Evolutionary conservation across 1,284 basidiomycete species (phyloP).

Genomic region (Irpex sp.): DNA sequence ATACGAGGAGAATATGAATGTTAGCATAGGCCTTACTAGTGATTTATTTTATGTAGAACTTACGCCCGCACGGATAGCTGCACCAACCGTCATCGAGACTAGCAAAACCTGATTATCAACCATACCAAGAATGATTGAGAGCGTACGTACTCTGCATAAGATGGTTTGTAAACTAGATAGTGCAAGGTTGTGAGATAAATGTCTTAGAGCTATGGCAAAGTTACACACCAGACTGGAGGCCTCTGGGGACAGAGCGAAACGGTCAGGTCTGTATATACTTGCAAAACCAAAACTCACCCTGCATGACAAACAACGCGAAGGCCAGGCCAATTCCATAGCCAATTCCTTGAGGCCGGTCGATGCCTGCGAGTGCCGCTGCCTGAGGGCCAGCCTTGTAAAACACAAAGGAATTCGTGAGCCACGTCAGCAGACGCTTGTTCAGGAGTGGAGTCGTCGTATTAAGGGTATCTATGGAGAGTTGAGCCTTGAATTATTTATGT

Average conservation of each 20-base stretch:
- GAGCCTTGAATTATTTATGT: neutral
- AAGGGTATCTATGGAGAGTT: conserved; percentile 41
- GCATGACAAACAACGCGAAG: conserved; percentile 67
- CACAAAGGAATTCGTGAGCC: conserved; percentile 54
- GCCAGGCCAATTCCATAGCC: conserved; percentile 60
- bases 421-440: conserved; percentile 59
- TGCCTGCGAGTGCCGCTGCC: conserved; percentile 27
- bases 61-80: conserved; percentile 49
- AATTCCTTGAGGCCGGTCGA: conserved; percentile 41
- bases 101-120: neutral
- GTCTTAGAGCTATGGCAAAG: neutral
- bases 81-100: conserved; percentile 53
- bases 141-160: conserved; percentile 40
- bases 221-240: conserved; percentile 43
- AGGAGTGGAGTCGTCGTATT: conserved; percentile 61
- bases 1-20: conserved; percentile 8
- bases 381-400: conserved; percentile 37
- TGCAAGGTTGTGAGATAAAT: neutral
- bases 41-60: conserved; percentile 12
- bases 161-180: conserved; percentile 44
- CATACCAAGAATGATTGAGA: neutral
- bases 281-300: conserved; percentile 32
- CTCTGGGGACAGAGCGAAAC: conserved; percentile 29
- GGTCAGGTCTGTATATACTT: neutral
- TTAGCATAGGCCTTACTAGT: neutral